phyloP scores from a whole-genome alignment of 75 land plant genomes.

The Selaginella moellendorffii region DNA sequence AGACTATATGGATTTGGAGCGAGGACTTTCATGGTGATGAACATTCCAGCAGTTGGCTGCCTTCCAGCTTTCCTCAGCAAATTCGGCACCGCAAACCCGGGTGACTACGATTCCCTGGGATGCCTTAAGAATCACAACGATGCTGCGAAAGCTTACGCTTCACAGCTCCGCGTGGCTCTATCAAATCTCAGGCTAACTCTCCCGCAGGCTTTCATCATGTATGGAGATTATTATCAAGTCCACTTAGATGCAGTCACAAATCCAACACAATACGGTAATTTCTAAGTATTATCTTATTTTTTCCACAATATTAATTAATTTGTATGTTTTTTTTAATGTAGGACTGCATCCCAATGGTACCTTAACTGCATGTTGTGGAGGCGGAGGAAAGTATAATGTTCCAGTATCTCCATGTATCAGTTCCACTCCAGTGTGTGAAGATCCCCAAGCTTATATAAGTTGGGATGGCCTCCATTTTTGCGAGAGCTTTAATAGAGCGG shows the following conservation, averaged over 20 bases:
- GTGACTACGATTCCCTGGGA: neutral
- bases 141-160: neutral
- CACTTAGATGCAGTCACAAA: neutral
- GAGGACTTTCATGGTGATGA: conserved; percentile 1
- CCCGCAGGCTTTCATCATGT: neutral
- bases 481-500: neutral
- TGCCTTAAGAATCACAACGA: neutral
- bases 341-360: neutral
- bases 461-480: conserved; percentile 5
- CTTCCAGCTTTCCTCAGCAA: conserved; percentile 3
- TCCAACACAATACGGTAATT: neutral
- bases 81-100: neutral
- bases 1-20: conserved; percentile 8
- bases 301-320: neutral
- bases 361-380: conserved; percentile 8
- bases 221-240: neutral
- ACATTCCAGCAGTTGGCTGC: conserved; percentile 7
- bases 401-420: neutral
- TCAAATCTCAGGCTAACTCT: neutral
- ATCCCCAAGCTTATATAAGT: neutral
- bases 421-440: neutral
- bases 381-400: neutral
- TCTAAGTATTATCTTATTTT: neutral
- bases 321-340: neutral
- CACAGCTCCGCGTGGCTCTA: neutral